phyloP scores from a whole-genome alignment of 2,329 filamentous ascomycete species.

The Dendrostoma leiphaemia region DNA sequence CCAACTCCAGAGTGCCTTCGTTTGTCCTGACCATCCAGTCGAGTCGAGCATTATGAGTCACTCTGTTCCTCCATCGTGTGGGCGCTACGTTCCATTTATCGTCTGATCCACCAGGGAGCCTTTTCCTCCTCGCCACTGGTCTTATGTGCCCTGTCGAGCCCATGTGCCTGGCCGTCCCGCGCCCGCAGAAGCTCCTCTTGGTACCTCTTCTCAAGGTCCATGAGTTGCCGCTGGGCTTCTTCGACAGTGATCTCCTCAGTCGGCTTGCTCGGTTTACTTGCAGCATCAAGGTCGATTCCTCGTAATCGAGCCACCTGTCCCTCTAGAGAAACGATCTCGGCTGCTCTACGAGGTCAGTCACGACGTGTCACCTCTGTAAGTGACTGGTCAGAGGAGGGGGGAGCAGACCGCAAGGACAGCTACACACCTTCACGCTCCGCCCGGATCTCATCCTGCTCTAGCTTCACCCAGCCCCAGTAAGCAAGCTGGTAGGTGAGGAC shows the following conservation, averaged over 20 bases:
- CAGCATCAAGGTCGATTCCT: no score
- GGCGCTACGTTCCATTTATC: no score
- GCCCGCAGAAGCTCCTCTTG: neutral
- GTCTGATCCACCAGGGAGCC: neutral
- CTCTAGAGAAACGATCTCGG: slow-evolving; percentile 35
- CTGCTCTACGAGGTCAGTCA: slow-evolving; percentile 14
- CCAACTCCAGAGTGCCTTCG: no score
- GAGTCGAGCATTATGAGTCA: no score
- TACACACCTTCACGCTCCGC: slow-evolving; percentile 54
- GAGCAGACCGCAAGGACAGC: neutral
- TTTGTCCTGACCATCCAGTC: no score
- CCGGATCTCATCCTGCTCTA: slow-evolving; percentile 70
- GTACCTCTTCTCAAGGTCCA: neutral
- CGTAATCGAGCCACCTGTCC: no score
- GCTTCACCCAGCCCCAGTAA: slow-evolving; percentile 72
- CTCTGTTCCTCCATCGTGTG: no score
- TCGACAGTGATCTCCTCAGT: neutral
- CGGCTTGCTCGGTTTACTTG: no score
- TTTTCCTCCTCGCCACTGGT: neutral
- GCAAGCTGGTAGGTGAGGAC: slow-evolving; percentile 76
- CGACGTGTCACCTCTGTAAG: neutral
- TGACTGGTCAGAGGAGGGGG: neutral
- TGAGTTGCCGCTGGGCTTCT: neutral
- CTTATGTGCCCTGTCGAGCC: neutral
- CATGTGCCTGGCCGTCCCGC: neutral